Percentiles rank a stretch among this genome's conserved stretches.
Evolutionary conservation across 148 eudicot genomes (phyloP).

Genomic region (Vaccinium vitisidaea): DNA sequence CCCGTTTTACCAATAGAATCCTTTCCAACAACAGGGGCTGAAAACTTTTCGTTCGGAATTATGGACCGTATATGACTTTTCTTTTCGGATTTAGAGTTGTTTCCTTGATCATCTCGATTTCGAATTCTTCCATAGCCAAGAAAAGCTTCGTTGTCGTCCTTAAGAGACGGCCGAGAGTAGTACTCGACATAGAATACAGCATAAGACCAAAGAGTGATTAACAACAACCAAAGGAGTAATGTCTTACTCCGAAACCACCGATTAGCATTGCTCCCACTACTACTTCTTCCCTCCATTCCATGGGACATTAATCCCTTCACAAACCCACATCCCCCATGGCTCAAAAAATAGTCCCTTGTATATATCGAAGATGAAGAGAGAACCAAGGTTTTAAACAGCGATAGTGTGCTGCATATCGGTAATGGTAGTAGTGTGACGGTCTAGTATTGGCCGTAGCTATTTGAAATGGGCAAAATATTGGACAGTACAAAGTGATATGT

Average conservation of each 20-base stretch:
- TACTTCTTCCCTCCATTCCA: constrained; percentile 53
- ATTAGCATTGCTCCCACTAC: constrained; percentile 19
- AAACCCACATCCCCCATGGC: background rate
- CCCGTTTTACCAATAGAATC: constrained; percentile 22
- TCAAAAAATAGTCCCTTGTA: background rate
- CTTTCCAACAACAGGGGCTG: background rate
- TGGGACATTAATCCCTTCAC: background rate
- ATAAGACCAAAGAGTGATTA: constrained; percentile 92
- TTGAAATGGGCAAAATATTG: background rate
- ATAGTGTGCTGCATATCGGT: too few relatives aligned
- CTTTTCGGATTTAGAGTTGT: constrained; percentile 23
- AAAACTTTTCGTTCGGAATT: background rate
- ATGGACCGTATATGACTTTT: constrained; percentile 11
- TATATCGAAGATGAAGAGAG: background rate
- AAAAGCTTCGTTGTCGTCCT: constrained; percentile 58
- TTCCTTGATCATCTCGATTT: constrained; percentile 2
- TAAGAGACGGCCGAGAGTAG: constrained; percentile 77
- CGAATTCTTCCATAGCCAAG: constrained; percentile 29
- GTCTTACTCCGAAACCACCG: constrained; percentile 64
- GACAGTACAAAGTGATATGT: too few relatives aligned
- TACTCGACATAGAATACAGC: constrained; percentile 79
- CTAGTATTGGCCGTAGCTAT: background rate
- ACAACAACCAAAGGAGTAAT: constrained; percentile 78
- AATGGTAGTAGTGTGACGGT: background rate
- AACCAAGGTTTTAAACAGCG: background rate